Base-by-base conservation (phyloP, 106 monocot genomes). In the Dendrobium catenatum region DNA sequence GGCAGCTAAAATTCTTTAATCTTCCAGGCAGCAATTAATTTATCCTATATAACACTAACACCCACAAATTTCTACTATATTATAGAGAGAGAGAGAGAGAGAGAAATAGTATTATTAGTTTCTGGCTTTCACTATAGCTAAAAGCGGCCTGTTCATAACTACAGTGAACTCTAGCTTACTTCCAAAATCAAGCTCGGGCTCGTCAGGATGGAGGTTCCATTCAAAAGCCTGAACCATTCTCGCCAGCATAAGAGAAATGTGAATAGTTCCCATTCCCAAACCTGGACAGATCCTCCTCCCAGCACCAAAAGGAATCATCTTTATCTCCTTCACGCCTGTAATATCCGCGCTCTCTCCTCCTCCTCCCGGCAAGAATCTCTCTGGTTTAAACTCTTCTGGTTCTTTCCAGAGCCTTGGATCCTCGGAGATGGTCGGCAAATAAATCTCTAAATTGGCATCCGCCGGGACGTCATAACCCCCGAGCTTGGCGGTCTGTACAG, bases 201-300 rank as follows among this genome's bases (percentile, higher is more conserved):
- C 87, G 42, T 82, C 77, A 61, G 90, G 91, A 85, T 92, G 90
- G 6, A 81, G 75, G 55, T 31, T 26, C 96, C 93, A 94, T 77
- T 90, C 88, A 81, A 96, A 96, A 43, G 80, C 83, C 88, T 96
- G 96, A 64, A 96, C 93, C 96, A 93, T 90, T 80, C 93, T 73
- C 7, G 93, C 96, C 64, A 96, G 58, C 85, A 96, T 88, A 18
- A 91, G 87, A 7, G 87, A 79, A 75, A 96, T 86, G 81, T 96
- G 91, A 15, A 88, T 88, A 24, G 82, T 90, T 44, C 87, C 96
- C 88, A 96, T 89, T 19, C 76, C 88, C 26, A 96, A 79, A 24
- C 96, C 96, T 24, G 93, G 96, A 79, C 96, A 96, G 31, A 96
- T 83, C 82, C 96, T 78, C 75, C 93, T 56, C 64, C 96, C 96